These are phyloP conservation scores for Nakazawaea ishiwadae DNA, from an alignment of 805 yeast genomes.

Conservation along the genomic window DNA sequence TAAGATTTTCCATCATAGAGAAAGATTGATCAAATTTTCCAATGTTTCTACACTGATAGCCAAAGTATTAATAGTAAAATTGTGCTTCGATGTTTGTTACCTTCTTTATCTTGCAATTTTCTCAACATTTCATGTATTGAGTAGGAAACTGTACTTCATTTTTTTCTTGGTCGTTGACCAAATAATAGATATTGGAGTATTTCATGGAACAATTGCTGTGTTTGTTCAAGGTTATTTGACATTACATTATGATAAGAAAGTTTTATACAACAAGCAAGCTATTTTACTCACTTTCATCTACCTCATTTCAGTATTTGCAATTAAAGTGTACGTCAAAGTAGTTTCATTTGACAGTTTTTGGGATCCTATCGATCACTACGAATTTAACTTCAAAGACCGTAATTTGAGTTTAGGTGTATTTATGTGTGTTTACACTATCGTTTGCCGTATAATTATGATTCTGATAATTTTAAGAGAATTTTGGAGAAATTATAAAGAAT, in stretches of 20 bases:
- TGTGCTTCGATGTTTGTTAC: not conserved
- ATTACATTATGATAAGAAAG: not conserved
- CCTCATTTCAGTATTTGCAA: not conserved
- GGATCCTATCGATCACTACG: not conserved
- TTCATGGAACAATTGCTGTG: not conserved
- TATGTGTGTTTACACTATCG: not conserved
- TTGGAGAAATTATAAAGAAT: not conserved
- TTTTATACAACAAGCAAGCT: not conserved
- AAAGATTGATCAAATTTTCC: conserved; percentile 1
- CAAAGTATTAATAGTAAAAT: not conserved
- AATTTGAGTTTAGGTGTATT: not conserved
- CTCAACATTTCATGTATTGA: not conserved
- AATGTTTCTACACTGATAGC: not conserved
- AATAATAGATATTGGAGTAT: not conserved
- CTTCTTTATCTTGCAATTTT: not conserved
- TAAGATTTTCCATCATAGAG: not conserved
- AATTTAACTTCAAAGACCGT: not conserved
- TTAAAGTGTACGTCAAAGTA: not conserved
- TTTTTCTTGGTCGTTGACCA: not conserved
- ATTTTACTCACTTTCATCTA: not conserved
- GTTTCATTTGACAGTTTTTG: not conserved
- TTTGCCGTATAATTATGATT: not conserved
- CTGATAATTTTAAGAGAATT: not conserved
- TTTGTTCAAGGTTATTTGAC: conserved; percentile 1
- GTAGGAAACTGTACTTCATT: not conserved